Evolutionary conservation across 1,284 basidiomycete species (phyloP).

Genomic region (Cutaneotrichosporon mucoides): DNA sequence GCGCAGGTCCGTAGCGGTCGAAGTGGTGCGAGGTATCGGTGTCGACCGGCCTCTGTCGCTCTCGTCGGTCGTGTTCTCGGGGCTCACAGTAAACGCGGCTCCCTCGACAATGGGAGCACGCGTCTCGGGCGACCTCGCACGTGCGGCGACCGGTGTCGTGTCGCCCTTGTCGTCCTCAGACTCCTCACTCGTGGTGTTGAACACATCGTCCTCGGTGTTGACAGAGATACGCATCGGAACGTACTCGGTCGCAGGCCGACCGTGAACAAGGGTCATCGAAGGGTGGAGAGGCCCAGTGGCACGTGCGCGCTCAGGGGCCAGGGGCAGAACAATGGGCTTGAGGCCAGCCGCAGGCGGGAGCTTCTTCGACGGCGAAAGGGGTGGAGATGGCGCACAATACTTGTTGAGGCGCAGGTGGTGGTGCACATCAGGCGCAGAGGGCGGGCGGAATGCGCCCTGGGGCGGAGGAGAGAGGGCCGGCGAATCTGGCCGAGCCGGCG

Average conservation of each 20-base stretch:
- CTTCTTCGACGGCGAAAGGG: conserved; percentile 39
- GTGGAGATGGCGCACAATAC: conserved; percentile 48
- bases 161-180: conserved; percentile 20
- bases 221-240: not conserved
- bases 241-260: conserved; percentile 35
- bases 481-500: conserved; percentile 7
- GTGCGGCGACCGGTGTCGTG: conserved; percentile 28
- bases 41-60: conserved; percentile 10
- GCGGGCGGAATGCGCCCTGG: conserved; percentile 34
- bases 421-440: conserved; percentile 42
- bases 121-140: conserved; percentile 31
- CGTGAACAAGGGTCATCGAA: conserved; percentile 35
- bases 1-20: conserved; percentile 27
- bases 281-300: not conserved
- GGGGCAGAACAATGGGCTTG: conserved; percentile 6
- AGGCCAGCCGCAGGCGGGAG: not conserved
- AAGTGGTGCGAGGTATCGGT: conserved; percentile 28
- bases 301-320: conserved; percentile 9
- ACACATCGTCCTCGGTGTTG: conserved; percentile 1
- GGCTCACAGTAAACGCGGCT: conserved; percentile 2
- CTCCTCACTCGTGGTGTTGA: conserved; percentile 3
- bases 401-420: conserved; percentile 39
- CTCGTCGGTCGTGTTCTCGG: not conserved
- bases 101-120: not conserved
- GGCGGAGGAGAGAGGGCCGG: conserved; percentile 24